phyloP scores from a whole-genome alignment of 2,329 filamentous ascomycete genomes.

The Stagonosporopsis tanaceti region DNA sequence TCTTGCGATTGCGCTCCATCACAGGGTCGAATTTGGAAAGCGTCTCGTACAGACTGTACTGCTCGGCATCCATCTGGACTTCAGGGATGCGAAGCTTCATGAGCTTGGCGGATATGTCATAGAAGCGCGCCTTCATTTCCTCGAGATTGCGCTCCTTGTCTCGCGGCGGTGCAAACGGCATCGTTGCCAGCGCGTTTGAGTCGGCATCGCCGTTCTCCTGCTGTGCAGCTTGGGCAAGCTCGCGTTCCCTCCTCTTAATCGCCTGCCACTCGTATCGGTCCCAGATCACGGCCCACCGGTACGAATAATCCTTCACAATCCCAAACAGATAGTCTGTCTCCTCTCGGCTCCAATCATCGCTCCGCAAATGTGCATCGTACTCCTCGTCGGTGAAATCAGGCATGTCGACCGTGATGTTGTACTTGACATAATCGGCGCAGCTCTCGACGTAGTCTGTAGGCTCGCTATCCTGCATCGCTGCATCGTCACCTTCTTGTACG shows the following conservation, averaged over 20 bases:
- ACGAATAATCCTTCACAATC: constrained; percentile 77
- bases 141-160: constrained; percentile 75
- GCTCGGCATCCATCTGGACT: constrained; percentile 77
- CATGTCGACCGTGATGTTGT: constrained; percentile 80
- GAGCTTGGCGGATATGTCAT: constrained; percentile 72
- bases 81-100: constrained; percentile 52
- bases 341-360: constrained; percentile 83
- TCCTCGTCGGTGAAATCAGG: constrained; percentile 87
- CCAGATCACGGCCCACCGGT: constrained; percentile 90
- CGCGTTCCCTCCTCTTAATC: constrained; percentile 33
- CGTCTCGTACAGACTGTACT: constrained; percentile 83
- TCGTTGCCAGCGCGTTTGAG: constrained; percentile 36
- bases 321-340: constrained; percentile 92
- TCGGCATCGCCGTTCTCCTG: constrained; percentile 29
- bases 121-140: constrained; percentile 90
- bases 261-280: constrained; percentile 85
- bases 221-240: constrained; percentile 27
- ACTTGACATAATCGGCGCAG: constrained; percentile 77
- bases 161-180: constrained; percentile 53
- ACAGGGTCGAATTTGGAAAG: constrained; percentile 86
- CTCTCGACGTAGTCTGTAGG: constrained; percentile 52
- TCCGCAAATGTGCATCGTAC: constrained; percentile 78
- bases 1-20: constrained; percentile 81
- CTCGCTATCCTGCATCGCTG: constrained; percentile 45
- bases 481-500: constrained; percentile 43